Evolutionary conservation across 139 green algal species (phyloP), one percentile per base, ranked within the genome.

Genomic region (Volvox africanus): DNA sequence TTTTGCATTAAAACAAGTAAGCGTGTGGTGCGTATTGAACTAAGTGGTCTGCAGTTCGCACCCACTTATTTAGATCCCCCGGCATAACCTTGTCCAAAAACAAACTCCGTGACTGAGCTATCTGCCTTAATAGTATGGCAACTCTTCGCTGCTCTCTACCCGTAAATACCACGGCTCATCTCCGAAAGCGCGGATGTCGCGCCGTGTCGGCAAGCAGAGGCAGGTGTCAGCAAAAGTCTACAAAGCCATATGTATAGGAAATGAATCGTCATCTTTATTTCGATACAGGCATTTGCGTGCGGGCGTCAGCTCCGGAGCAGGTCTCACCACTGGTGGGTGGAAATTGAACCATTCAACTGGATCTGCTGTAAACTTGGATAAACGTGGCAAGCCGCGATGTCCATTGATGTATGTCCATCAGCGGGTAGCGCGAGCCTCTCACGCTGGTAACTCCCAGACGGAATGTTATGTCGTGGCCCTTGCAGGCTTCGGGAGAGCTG

Each of bases 401-500:
- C 9, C 44, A 55, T 55, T 55, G 5, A 55, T 5, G 5, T 55
- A 55, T 9, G 44, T 55, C 44, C 9, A 55, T 55, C 44, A 55
- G 44, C 44, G 44, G 44, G 5, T 9, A 14, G 44, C 9, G 44
- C 44, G 9, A 55, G 44, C 44, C 44, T 14, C 9, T 55, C 9
- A 55, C 44, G 44, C 5, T 55, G 44, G 44, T 14, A 55, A 14
- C 9, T 55, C 44, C 44, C 44, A 55, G 44, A 55, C 71, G 26
- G 71, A 79, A n/a, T 30, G 71, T 30, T 21, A 79, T 79, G 26
- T 30, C 71, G 32, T 79, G 71, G 71, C n/a, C 76, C 80, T 73
- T 22, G 44, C 75, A 91, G 78, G 67, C 69, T 17, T 36, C 61
- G 26, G 76, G 37, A 22, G 86, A 89, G 32, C 89, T 95, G 19